Evolutionary conservation across 768 basidiomycete genomes (phyloP).

Genomic region (Lepiota subincarnata): DNA sequence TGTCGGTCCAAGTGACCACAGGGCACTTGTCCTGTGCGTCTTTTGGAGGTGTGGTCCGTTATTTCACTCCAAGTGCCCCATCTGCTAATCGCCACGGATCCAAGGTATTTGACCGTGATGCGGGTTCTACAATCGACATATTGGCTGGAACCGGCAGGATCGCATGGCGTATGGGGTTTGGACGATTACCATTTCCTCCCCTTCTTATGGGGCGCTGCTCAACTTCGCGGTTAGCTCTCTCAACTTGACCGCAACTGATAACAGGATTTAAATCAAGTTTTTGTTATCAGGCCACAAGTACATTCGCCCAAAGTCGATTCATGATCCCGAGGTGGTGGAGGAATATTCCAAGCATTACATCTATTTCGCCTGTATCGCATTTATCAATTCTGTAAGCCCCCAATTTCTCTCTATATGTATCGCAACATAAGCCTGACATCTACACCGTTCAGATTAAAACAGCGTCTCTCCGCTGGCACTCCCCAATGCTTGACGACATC

Average conservation of each 20-base stretch:
- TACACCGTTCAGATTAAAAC: slow-evolving; percentile 72
- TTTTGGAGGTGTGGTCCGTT: slow-evolving; percentile 75
- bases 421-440: not conserved
- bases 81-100: slow-evolving; percentile 34
- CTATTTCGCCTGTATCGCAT: slow-evolving; percentile 93
- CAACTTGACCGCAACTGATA: not conserved
- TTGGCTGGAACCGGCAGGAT: slow-evolving; percentile 98
- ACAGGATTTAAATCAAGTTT: not conserved
- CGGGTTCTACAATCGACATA: slow-evolving; percentile 87
- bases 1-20: slow-evolving; percentile 59
- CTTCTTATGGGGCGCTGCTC: slow-evolving; percentile 83
- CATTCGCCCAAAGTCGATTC: slow-evolving; percentile 88
- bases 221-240: slow-evolving; percentile 53
- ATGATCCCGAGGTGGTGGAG: slow-evolving; percentile 86
- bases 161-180: slow-evolving; percentile 96
- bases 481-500: slow-evolving; percentile 98
- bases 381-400: slow-evolving; percentile 85
- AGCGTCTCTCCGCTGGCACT: slow-evolving; percentile 95
- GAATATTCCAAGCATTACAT: slow-evolving; percentile 93
- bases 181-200: slow-evolving; percentile 97
- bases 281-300: slow-evolving; percentile 75
- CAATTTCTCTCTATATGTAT: not conserved
- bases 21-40: slow-evolving; percentile 71
- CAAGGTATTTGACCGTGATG: slow-evolving; percentile 79
- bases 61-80: not conserved